phyloP scores from a whole-genome alignment of 2,329 filamentous ascomycete genomes.

The Zymoseptoria ardabiliae region DNA sequence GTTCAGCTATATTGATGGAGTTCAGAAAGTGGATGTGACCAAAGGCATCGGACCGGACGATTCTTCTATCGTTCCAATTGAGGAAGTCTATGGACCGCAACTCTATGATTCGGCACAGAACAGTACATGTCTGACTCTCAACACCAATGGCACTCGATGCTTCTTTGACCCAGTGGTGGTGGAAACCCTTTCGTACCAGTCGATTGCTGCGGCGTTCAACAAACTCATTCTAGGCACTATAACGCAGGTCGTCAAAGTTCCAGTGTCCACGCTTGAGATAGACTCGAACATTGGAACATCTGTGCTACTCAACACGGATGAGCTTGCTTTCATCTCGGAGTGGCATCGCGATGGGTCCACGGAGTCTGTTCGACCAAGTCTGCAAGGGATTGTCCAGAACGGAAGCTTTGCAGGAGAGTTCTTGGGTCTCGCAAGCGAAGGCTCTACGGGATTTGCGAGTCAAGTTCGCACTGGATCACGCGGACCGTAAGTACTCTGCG shows the following conservation, averaged over 20 bases:
- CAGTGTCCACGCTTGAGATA: neutral
- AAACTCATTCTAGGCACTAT: neutral
- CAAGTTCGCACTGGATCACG: neutral
- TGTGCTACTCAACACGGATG: neutral
- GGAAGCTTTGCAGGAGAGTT: neutral
- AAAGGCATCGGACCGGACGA: neutral
- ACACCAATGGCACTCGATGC: neutral
- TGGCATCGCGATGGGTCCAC: neutral
- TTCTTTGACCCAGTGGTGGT: neutral
- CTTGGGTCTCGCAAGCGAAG: neutral
- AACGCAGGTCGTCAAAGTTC: neutral
- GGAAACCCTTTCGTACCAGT: neutral
- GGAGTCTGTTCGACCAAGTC: neutral
- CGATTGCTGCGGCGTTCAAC: neutral
- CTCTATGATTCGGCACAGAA: neutral
- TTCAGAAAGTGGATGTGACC: neutral
- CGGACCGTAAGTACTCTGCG: neutral
- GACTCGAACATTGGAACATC: neutral
- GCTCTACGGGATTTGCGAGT: neutral
- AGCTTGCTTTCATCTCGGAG: neutral
- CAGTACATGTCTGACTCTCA: neutral
- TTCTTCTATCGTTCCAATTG: neutral
- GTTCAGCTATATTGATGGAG: slow-evolving; percentile 7
- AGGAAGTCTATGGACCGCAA: neutral
- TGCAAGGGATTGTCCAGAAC: neutral